Base-by-base conservation (phyloP, 2,329 filamentous ascomycete species). In the Epichloe elymi region DNA sequence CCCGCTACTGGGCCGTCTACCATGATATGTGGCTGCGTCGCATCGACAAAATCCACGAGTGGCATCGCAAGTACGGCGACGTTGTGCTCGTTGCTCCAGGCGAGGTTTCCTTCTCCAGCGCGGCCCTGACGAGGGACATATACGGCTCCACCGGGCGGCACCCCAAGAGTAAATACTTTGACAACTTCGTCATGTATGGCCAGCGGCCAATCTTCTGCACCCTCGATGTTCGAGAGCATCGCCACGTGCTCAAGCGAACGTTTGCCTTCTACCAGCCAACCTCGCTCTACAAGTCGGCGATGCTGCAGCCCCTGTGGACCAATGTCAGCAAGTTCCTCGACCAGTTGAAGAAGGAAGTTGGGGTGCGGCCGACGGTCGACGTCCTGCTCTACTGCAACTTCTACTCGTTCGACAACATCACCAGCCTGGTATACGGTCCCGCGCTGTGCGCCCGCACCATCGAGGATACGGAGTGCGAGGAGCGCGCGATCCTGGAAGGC, bases 341-440 rank as follows among this genome's bases (percentile, higher is more conserved):
- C 14, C 41, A 42, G 8, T 7, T 52, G n/a, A 49, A 45, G 17
- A 49, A 15, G 15, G 26, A 46, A 3, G 33, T 46, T 3, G 3
- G 36, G 7, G 36, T 20, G 14, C 40, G 26, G 23, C 26, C 46
- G 8, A 52, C 46, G 8, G 35, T 52, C 10, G 46, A 49, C 14
- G 46, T 45, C 30, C 19, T 49, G 17, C 41, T 52, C 2, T 41
- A 37, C 41, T 49, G 41, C 51, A 52, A 49, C 23, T 52, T 49
- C 17, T 52, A 46, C 35, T 49, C 46, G 5, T 52, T 52, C 8
- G 51, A 52, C 51, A 52, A 52, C 41, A 49, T 52, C 17, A 52
- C 51, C 7, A 19, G 20, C 15, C 30, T 49, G 17, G 36, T 40
- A 15, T 52, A 52, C 26, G 51, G 51, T 5, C 46, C 51, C 4